Percentiles rank a stretch among this genome's conserved stretches.
These are phyloP conservation scores for Petunia secreta DNA, from an alignment of 257 asterid genomes.

Conservation along the genomic window DNA sequence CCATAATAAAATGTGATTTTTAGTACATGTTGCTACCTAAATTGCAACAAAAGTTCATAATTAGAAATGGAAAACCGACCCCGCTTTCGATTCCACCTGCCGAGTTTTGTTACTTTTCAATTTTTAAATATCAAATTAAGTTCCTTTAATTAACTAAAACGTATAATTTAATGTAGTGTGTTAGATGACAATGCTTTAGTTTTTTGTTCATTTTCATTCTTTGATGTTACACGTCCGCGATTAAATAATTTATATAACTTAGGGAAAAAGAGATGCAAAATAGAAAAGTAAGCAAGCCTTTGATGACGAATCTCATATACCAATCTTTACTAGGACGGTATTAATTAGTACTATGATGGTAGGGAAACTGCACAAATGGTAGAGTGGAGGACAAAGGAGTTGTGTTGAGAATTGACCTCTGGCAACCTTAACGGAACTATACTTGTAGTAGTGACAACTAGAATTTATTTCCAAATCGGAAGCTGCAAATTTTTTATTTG, in stretches of 20 bases:
- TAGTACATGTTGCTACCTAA: slow-evolving; percentile 39
- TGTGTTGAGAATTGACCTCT: too few species aligned
- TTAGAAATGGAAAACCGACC: neutral
- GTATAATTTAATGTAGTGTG: slow-evolving; percentile 7
- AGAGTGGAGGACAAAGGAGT: too few species aligned
- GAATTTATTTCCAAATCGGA: too few species aligned
- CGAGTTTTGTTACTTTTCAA: slow-evolving; percentile 4
- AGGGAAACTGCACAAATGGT: neutral
- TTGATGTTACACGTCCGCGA: neutral
- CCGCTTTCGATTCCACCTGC: slow-evolving; percentile 21
- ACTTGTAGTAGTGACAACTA: too few species aligned
- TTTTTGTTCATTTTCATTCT: neutral
- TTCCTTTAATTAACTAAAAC: slow-evolving; percentile 2
- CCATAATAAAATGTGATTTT: neutral
- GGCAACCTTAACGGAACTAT: too few species aligned
- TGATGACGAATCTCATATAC: neutral
- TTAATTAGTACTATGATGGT: neutral
- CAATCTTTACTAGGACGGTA: neutral
- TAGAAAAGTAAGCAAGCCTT: neutral
- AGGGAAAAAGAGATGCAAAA: neutral
- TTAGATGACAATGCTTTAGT: neutral
- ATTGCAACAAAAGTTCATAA: slow-evolving; percentile 34
- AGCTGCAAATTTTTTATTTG: too few species aligned
- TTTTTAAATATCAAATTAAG: neutral
- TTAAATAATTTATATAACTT: neutral